Conservation (phyloP, 306 rosid genomes). For the Lathyrus tuberosus region DNA sequence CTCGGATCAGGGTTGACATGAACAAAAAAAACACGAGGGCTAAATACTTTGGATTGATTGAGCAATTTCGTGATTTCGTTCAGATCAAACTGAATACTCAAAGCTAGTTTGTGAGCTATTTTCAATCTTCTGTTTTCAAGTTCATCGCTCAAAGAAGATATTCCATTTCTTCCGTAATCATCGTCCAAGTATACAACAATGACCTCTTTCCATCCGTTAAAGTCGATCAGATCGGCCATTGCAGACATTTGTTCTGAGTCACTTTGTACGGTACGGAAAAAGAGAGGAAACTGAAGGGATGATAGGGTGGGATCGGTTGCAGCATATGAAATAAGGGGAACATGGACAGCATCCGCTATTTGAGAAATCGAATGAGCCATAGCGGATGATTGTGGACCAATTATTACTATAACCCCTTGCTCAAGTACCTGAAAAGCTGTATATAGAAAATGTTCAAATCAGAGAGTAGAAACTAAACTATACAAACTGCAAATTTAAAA, state of each 20-base stretch:
- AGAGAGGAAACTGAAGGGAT: conserved; percentile 84
- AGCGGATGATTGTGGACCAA: conserved; percentile 92
- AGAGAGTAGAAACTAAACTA: conserved; percentile 35
- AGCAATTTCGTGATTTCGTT: conserved; percentile 59
- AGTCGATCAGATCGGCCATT: conserved; percentile 71
- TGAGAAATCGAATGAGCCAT: conserved; percentile 75
- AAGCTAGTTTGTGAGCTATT: conserved; percentile 65
- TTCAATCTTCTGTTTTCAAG: conserved; percentile 60
- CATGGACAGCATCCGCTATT: conserved; percentile 80
- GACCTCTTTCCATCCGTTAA: conserved; percentile 84
- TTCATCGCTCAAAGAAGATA: conserved; percentile 69
- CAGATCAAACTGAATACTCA: conserved; percentile 56
- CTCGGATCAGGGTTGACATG: conserved; percentile 75
- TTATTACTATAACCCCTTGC: conserved; percentile 64
- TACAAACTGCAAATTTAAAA: conserved; percentile 34
- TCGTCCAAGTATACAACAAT: conserved; percentile 73
- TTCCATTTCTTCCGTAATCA: conserved; percentile 89
- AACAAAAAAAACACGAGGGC: conserved; percentile 85
- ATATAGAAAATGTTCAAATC: conserved; percentile 33
- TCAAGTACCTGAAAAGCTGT: conserved; percentile 87
- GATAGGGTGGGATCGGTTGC: conserved; percentile 94
- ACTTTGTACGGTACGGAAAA: conserved; percentile 69
- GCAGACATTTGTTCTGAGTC: conserved; percentile 85
- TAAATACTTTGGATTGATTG: conserved; percentile 61
- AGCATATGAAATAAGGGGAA: conserved; percentile 88